Evolutionary conservation across 2,329 filamentous ascomycete genomes (phyloP).

Genomic region (Fusarium coffeatum): DNA sequence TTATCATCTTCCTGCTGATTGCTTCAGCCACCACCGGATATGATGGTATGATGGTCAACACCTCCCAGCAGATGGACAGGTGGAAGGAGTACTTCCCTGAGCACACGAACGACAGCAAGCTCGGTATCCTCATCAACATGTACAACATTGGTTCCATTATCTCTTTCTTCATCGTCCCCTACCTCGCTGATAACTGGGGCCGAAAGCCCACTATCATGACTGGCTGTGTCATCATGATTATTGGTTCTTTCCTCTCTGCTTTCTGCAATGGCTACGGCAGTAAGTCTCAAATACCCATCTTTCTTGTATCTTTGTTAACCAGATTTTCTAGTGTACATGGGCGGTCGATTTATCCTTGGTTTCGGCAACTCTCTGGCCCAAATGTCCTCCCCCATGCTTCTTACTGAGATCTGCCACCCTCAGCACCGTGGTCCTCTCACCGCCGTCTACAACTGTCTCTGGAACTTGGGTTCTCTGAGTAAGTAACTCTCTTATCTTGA

Average conservation of each 20-base stretch:
- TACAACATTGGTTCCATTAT: slow-evolving; percentile 63
- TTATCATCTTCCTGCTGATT: slow-evolving; percentile 65
- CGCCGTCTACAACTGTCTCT: slow-evolving; percentile 75
- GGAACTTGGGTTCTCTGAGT: slow-evolving; percentile 68
- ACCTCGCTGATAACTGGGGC: slow-evolving; percentile 58
- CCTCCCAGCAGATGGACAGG: slow-evolving; percentile 66
- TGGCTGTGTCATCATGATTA: slow-evolving; percentile 60
- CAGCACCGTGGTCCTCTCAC: slow-evolving; percentile 75
- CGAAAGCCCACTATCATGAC: slow-evolving; percentile 57
- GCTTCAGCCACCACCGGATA: slow-evolving; percentile 72
- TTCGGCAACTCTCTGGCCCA: slow-evolving; percentile 75
- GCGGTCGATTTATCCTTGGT: slow-evolving; percentile 60
- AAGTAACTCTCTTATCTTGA: slow-evolving; percentile 1
- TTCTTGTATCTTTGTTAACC: neutral
- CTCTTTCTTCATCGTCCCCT: slow-evolving; percentile 60
- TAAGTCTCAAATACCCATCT: slow-evolving; percentile 41
- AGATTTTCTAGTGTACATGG: slow-evolving; percentile 51
- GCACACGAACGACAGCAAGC: slow-evolving; percentile 53
- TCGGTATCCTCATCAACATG: slow-evolving; percentile 64
- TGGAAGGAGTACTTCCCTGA: slow-evolving; percentile 65
- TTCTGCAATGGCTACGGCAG: slow-evolving; percentile 58
- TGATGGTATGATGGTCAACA: slow-evolving; percentile 71
- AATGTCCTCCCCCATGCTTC: slow-evolving; percentile 71
- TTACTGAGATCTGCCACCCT: slow-evolving; percentile 75
- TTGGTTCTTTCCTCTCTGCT: slow-evolving; percentile 56